These are phyloP conservation scores for Ogataea nitratoaversa DNA, from an alignment of 805 yeast genomes.

Conservation along the genomic window DNA sequence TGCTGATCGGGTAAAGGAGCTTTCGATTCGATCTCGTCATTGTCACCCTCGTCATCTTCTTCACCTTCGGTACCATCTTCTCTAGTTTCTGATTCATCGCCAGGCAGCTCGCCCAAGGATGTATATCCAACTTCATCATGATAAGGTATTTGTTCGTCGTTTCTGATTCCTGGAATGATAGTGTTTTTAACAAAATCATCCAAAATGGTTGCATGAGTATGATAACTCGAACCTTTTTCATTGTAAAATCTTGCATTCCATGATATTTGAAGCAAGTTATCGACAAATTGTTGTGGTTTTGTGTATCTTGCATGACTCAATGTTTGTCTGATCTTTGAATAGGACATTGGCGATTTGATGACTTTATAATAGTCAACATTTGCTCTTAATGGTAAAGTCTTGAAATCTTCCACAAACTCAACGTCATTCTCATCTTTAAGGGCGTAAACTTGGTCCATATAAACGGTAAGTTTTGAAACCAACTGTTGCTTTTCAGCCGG, in stretches of 20 bases:
- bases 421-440: conserved; percentile 26
- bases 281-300: conserved; percentile 63
- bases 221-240: conserved; percentile 61
- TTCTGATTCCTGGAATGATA: conserved; percentile 45
- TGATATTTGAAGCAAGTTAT: conserved; percentile 76
- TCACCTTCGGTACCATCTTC: conserved; percentile 17
- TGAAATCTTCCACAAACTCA: conserved; percentile 42
- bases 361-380: conserved; percentile 75
- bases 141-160: conserved; percentile 35
- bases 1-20: conserved; percentile 1
- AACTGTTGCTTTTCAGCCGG: conserved; percentile 18
- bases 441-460: conserved; percentile 20
- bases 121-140: conserved; percentile 46
- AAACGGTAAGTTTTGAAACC: conserved; percentile 12
- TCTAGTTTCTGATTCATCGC: conserved; percentile 27
- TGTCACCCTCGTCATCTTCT: conserved; percentile 14
- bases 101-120: conserved; percentile 67
- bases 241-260: conserved; percentile 91
- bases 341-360: conserved; percentile 77
- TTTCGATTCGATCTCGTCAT: background rate
- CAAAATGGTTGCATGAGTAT: conserved; percentile 60
- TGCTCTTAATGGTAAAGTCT: conserved; percentile 69
- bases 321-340: conserved; percentile 63
- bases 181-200: conserved; percentile 46
- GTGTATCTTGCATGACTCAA: conserved; percentile 52